Evolutionary conservation across 352 stramenopile species (phyloP).

Genomic region (Blastocystis sp.): DNA sequence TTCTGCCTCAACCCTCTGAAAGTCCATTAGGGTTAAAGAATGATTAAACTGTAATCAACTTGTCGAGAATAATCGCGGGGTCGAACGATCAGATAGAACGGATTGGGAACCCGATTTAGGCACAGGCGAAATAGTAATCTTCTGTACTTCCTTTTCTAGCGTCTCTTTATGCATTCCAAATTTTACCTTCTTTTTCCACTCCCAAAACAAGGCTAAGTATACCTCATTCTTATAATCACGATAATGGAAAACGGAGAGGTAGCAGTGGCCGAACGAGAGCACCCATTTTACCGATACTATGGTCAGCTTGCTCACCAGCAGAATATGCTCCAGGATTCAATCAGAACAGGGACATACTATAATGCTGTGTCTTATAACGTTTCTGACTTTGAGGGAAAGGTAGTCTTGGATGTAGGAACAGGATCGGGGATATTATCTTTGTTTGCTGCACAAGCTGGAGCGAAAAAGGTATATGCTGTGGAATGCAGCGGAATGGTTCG

Average conservation of each 20-base stretch:
- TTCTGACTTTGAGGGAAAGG: constrained; percentile 90
- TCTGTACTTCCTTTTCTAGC: too few species aligned
- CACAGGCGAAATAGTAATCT: too few species aligned
- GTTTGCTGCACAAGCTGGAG: constrained; percentile 94
- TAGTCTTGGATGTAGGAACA: constrained; percentile 97
- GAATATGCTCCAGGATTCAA: constrained; percentile 99
- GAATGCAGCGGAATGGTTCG: constrained; percentile 93
- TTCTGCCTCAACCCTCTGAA: not conserved
- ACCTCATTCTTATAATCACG: not conserved
- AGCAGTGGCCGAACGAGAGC: constrained; percentile 67
- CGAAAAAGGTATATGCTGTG: constrained; percentile 92
- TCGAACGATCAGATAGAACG: too few species aligned
- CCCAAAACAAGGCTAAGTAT: too few species aligned
- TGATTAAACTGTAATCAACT: too few species aligned
- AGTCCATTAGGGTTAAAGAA: too few species aligned
- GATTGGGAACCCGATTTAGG: too few species aligned
- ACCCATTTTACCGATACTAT: constrained; percentile 90
- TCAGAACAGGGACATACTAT: constrained; percentile 96
- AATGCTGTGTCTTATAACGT: constrained; percentile 91
- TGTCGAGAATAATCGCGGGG: too few species aligned
- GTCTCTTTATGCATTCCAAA: too few species aligned
- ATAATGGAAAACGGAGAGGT: constrained; percentile 63
- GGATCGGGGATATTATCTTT: constrained; percentile 96
- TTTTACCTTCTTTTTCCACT: too few species aligned
- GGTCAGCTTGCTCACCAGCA: constrained; percentile 95